A percentile compares a stretch with the other conserved stretches of the same genome.
phyloP scores from a whole-genome alignment of 2,329 filamentous ascomycete species.

The Calonectria pseudoturangicola region DNA sequence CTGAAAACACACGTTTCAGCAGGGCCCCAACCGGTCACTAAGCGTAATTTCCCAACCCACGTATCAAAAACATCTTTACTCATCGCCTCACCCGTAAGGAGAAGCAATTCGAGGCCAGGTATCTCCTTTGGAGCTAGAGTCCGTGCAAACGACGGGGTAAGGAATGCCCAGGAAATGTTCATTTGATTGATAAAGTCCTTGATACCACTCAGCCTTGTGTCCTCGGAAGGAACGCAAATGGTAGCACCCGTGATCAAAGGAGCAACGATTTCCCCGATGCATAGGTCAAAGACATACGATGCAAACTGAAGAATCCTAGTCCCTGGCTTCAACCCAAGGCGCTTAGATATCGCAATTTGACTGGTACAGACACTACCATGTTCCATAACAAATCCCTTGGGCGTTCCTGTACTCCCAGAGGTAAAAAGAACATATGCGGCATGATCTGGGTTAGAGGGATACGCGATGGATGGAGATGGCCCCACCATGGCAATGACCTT shows the following conservation, averaged over 20 bases:
- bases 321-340: slow-evolving; percentile 20
- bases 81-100: slow-evolving; percentile 43
- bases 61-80: slow-evolving; percentile 27
- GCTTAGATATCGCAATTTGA: slow-evolving; percentile 28
- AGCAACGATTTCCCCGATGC: slow-evolving; percentile 32
- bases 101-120: background rate
- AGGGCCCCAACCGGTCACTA: slow-evolving; percentile 48
- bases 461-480: background rate
- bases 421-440: background rate
- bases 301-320: slow-evolving; percentile 40
- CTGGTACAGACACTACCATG: slow-evolving; percentile 44
- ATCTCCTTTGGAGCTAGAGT: slow-evolving; percentile 13
- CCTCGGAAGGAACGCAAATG: slow-evolving; percentile 37
- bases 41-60: slow-evolving; percentile 42
- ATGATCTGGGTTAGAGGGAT: background rate
- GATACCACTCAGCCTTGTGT: slow-evolving; percentile 25
- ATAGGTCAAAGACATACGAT: slow-evolving; percentile 31
- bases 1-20: slow-evolving; percentile 39
- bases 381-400: slow-evolving; percentile 51
- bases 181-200: slow-evolving; percentile 12
- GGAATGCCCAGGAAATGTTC: slow-evolving; percentile 2
- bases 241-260: slow-evolving; percentile 35
- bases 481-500: background rate
- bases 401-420: slow-evolving; percentile 23
- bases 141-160: slow-evolving; percentile 26